Base-by-base conservation (phyloP, 1,284 basidiomycete genomes). In the Malassezia vespertilionis region DNA sequence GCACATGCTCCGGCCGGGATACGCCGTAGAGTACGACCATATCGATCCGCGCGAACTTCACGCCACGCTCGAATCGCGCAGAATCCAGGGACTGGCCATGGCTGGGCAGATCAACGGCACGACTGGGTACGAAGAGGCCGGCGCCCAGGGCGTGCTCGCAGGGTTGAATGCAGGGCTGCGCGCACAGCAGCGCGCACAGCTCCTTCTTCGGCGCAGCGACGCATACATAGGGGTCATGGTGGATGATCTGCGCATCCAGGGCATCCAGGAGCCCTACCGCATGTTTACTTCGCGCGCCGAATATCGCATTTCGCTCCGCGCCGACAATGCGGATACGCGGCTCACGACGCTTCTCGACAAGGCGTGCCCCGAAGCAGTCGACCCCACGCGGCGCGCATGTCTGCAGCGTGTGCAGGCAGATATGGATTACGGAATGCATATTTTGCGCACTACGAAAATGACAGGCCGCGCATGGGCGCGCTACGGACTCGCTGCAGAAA, bases 261-360 rank as follows among this genome's bases (percentile, higher is more conserved):
- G 86, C 1, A 82, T 84, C 1, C 83, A 88, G 64, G 86, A 90
- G 68, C 86, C 86, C 40, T 90, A 90, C 61, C 82, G 87, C 28
- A 89, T 90, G 86, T 90, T 90, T 69, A 90, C 87, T 0, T 84
- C 84, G 17, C 77, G 87, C 35, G 85, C 83, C 26, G 87, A 91
- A 63, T 91, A 87, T 64, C 79, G 87, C 22, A 81, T 91, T 77
- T 82, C 82, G 0, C 76, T 89, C 33, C 76, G 87, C 35, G 82
- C 83, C 40, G 87, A 91, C 72, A 90, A 91, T 56, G 87, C 87
- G 2, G 86, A 90, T 72, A 44, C 80, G 44, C 77, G 86, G 27
- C 72, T 91, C 44, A 90, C 87, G 0, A 37, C 47, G 30, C 40
- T 52, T 0, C 22, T 55, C 21, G 52, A 53, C 78, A 80, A 77